Percentiles rank a stretch among this genome's conserved stretches.
Evolutionary conservation across 225 moss, liverwort and hornwort genomes (phyloP).

Genomic region (Rhytidiadelphus loreus): DNA sequence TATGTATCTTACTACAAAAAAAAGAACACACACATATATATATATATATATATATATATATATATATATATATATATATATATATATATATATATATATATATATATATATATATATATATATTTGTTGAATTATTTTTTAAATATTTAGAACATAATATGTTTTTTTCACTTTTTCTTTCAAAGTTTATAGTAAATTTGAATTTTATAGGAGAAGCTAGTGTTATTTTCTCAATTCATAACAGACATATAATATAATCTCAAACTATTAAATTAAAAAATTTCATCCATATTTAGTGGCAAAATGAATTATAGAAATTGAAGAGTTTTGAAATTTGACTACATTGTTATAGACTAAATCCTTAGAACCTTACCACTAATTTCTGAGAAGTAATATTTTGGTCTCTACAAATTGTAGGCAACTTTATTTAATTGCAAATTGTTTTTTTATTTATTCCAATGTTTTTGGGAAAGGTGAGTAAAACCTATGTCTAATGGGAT

Average conservation of each 20-base stretch:
- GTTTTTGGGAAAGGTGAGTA: neutral
- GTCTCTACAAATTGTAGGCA: neutral
- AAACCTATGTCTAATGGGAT: neutral
- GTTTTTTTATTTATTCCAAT: neutral
- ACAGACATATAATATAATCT: neutral
- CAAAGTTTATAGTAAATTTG: too few species aligned
- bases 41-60: too few species aligned
- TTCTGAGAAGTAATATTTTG: neutral
- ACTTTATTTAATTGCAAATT: neutral
- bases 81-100: too few species aligned
- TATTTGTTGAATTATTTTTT: too few species aligned
- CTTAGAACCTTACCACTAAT: rapidly evolving
- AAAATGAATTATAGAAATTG: neutral
- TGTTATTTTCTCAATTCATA: neutral
- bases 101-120: too few species aligned
- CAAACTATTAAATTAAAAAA: neutral
- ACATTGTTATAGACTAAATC: too few species aligned
- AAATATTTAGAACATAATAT: neutral
- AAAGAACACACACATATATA: too few species aligned
- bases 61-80: too few species aligned
- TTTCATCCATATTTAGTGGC: too few species aligned
- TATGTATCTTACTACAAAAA: too few species aligned
- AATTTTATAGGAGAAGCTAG: neutral
- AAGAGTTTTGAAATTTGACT: neutral
- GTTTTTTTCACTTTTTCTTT: too few species aligned